A percentile compares a stretch with the other conserved stretches of the same genome.
Conservation (phyloP, 2,329 filamentous ascomycete genomes). For the Cordyceps javanica region DNA sequence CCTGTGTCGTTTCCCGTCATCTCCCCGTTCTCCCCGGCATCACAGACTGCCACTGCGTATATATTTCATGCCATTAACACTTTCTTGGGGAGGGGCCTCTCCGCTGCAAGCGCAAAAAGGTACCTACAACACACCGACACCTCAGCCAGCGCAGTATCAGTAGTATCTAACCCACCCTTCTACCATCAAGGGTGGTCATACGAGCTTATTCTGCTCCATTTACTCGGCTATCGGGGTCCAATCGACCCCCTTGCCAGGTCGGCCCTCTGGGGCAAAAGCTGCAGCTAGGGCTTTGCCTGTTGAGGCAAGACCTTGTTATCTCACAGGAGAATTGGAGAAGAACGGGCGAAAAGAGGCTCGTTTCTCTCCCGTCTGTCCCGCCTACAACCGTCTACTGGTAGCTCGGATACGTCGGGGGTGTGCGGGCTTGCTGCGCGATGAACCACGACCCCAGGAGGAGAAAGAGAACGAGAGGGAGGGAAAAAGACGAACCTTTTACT, state of each 20-base stretch:
- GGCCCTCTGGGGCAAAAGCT: background rate
- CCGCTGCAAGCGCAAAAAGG: too few relatives aligned
- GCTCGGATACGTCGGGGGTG: background rate
- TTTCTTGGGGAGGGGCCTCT: too few relatives aligned
- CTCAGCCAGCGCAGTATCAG: too few relatives aligned
- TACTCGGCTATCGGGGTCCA: slow-evolving; percentile 8
- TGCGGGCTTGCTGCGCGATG: background rate
- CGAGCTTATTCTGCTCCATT: slow-evolving; percentile 10
- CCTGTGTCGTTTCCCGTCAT: background rate
- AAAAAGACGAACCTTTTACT: too few relatives aligned
- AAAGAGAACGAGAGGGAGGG: too few relatives aligned
- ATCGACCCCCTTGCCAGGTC: background rate
- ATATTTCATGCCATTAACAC: background rate
- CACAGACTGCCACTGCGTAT: background rate
- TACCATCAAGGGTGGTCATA: background rate
- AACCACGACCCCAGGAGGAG: too few relatives aligned
- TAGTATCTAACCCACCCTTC: background rate
- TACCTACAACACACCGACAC: slow-evolving; percentile 1
- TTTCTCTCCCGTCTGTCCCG: too few relatives aligned
- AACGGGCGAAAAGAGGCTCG: background rate
- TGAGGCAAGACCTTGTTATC: slow-evolving; percentile 2
- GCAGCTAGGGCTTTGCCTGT: background rate
- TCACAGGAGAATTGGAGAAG: background rate
- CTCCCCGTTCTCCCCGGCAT: background rate
- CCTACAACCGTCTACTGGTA: too few relatives aligned